Base-by-base conservation (phyloP, 208 protist genomes). In the Crithidia mellificae region DNA sequence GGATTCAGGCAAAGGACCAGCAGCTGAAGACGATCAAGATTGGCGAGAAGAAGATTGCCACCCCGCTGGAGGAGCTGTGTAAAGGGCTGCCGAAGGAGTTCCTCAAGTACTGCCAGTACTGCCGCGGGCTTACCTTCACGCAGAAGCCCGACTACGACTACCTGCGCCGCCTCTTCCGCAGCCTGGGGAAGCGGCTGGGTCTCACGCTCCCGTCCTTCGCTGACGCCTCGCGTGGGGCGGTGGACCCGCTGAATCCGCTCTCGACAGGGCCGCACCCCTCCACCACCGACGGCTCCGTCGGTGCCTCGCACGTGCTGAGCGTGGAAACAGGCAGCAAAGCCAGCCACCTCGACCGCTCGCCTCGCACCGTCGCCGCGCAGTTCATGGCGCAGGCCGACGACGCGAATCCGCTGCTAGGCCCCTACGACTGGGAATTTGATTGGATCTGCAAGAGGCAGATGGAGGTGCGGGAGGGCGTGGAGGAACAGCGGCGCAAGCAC, bases 371-470 rank as follows among this genome's bases (percentile, higher is more conserved):
- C 17, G 70, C 62, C 11, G 70, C 63, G n/a, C 72, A 55, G 44
- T 19, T 72, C 8, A 24, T 44, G 12, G 6, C 51, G n/a, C 38
- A 62, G 14, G 6, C n/a, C 20, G 72, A 79, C 8, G 70, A 74
- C n/a, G 41, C 65, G 6, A 72, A 85, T 64, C 67, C 71, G 15
- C 50, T 54, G 32, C 54, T 65, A 17, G 78, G 75, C 36, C 63
- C 63, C 32, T 93, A 93, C 66, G 87, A 95, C 66, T 95, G 85
- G 85, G 66, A 84, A 54, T 95, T 90, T 72, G 90, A 95, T 46
- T 95, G 90, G 90, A 84, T 93, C 73, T 46, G 72, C 39, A 95
- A 95, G 76, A 83, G 90, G 1, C 38, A 63, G 68, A 38, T 50
- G 47, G 90, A 95, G 77, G 66, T 90, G 46, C 43, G 44, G 20